Base-by-base conservation (phyloP, 2,329 filamentous ascomycete genomes). In the Neurospora sp. region DNA sequence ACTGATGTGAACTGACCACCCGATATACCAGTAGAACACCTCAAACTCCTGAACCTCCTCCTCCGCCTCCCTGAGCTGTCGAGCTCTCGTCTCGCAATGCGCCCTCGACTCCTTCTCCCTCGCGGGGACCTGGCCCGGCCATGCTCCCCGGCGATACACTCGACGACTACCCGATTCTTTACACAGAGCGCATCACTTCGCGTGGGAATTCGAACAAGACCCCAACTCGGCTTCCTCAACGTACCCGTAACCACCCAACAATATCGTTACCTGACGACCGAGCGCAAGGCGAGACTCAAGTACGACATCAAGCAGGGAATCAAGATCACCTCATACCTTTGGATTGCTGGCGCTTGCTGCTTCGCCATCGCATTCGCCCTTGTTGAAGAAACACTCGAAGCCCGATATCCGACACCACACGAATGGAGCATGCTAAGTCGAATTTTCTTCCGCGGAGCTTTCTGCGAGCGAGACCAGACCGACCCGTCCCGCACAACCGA, bases 361-460 rank as follows among this genome's bases (percentile, higher is more conserved):
- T 82, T 87, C 46, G 81, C 91, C 10, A 86, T 89, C 46, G 85
- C 86, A 73, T 87, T 89, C 73, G 90, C 90, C 17, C 78, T 93
- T 42, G 85, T 91, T 76, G 90, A 94, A 76, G 93, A 97, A 79
- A 82, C 85, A 71, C 83, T 92, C 66, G 93, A 97, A 81, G 86
- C 90, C 67, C 83, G 86, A 68, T 92, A 90, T 78, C 93, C 93
- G 0, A 94, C 93, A 1, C 94, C 95, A 1, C 86, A 87, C 36
- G 94, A 97, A 78, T 97, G 94, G 93, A 83, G 83, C 0, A 91
- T 89, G 79, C 81, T 88, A 73, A 92, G 91, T 66, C 85, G 93
- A 33, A 87, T 91, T 80, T 83, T 85, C 46, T 84, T 92, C 72
- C 86, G 93, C 52, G 85, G 87, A 68, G 91, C 91, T 4, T 84